Percentiles rank a stretch among this genome's conserved stretches.
Conservation (phyloP, 2,329 filamentous ascomycete genomes). For the Gliomastix tumulicola region DNA sequence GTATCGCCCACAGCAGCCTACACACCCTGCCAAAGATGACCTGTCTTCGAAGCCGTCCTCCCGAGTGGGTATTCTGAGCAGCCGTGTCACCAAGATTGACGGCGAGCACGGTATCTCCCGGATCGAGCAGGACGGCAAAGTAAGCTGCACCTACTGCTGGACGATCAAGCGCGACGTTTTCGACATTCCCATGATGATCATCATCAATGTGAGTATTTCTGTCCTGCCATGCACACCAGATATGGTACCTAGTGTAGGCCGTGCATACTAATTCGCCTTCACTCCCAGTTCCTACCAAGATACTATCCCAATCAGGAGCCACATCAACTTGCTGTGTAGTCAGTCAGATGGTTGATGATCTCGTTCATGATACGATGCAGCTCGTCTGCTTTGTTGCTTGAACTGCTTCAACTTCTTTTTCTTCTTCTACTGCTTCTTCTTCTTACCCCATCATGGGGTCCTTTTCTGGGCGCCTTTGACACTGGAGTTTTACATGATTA, state of each 20-base stretch:
- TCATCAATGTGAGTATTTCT: constrained; percentile 78
- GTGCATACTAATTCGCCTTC: too few species aligned
- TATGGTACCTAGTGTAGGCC: neutral
- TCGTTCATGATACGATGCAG: too few species aligned
- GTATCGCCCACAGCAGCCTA: constrained; percentile 69
- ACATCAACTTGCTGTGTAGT: constrained; percentile 45
- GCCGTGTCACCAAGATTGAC: constrained; percentile 54
- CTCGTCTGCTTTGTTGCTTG: too few species aligned
- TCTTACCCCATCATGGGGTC: too few species aligned
- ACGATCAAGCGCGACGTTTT: constrained; percentile 95
- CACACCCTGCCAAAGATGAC: constrained; percentile 40
- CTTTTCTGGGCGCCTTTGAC: too few species aligned
- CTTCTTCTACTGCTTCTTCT: too few species aligned
- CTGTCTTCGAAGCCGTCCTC: too few species aligned
- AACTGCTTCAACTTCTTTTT: too few species aligned
- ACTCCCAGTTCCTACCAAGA: constrained; percentile 48
- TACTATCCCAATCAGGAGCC: constrained; percentile 52
- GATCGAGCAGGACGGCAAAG: constrained; percentile 80
- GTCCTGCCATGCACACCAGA: neutral
- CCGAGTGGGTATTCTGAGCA: constrained; percentile 43
- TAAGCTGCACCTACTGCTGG: constrained; percentile 95
- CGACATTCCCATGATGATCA: constrained; percentile 97
- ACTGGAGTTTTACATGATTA: too few species aligned
- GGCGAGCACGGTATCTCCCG: constrained; percentile 74
- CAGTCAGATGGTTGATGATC: too few species aligned